A percentile compares a stretch with the other conserved stretches of the same genome.
These are phyloP conservation scores for Tulasnella sp. DNA, from an alignment of 768 basidiomycete genomes.

Conservation along the genomic window DNA sequence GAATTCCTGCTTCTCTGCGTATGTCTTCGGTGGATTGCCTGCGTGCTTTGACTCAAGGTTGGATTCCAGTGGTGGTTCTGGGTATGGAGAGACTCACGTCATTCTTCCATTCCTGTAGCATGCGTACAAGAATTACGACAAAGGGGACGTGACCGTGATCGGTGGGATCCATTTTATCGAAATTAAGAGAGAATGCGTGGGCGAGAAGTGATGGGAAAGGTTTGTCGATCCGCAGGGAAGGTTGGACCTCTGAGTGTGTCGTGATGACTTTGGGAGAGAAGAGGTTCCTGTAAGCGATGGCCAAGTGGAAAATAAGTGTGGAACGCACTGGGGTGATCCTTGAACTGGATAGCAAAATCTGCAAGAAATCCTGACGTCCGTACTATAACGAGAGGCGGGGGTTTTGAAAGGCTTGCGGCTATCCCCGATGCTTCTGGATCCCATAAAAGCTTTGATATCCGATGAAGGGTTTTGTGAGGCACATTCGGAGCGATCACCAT, in stretches of 20 bases:
- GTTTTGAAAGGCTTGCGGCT: constrained; percentile 43
- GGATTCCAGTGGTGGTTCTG: background rate
- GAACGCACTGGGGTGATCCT: constrained; percentile 68
- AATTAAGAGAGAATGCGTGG: constrained; percentile 57
- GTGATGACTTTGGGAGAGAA: constrained; percentile 56
- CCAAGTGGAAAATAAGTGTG: background rate
- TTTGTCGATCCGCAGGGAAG: constrained; percentile 72
- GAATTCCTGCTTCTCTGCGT: constrained; percentile 63
- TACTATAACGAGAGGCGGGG: constrained; percentile 61
- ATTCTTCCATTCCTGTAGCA: constrained; percentile 71
- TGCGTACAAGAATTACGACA: constrained; percentile 74
- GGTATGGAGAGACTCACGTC: constrained; percentile 33
- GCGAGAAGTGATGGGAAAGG: constrained; percentile 75
- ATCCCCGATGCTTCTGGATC: constrained; percentile 36
- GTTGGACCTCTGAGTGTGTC: constrained; percentile 64
- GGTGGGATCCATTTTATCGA: constrained; percentile 70
- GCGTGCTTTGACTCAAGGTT: constrained; percentile 40
- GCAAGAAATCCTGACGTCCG: constrained; percentile 83
- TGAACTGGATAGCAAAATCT: constrained; percentile 77
- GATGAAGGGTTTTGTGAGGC: constrained; percentile 21
- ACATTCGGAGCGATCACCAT: constrained; percentile 82
- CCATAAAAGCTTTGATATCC: constrained; percentile 12
- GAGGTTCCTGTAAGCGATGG: background rate
- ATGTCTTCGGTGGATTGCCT: constrained; percentile 42
- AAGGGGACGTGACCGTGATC: constrained; percentile 88